Evolutionary conservation across 495 filamentous ascomycete genomes (phyloP), one percentile per base, ranked within the genome.

Genomic region (Lophiotrema nucula): DNA sequence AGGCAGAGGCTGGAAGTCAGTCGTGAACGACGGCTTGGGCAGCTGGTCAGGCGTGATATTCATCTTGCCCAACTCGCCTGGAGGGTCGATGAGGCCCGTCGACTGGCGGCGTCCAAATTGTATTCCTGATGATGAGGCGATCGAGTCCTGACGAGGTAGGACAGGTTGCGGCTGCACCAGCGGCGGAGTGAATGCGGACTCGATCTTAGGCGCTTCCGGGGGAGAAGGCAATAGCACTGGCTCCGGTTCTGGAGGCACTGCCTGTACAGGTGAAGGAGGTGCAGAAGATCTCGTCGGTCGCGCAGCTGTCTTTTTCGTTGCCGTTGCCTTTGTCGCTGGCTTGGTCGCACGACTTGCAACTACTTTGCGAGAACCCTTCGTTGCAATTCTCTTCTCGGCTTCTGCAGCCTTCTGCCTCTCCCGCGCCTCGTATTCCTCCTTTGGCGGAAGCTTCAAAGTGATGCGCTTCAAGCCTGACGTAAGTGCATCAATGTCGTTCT

Each of bases 381-480:
- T 21, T 0, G 57, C 65, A 26, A 58, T 45, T 45, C 53, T 60
- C 49, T 49, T 60, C 59, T 69, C 12, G 56, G 21, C 49, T 15
- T 67, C 50, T 47, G 51, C 19, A 37, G 52, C 68, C 73, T 62
- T 76, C 74, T 76, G 73, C 24, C 69, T 72, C 63, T 83, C 79
- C 26, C 78, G 73, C 4, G 80, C 80, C 28, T 88, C 86, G 51
- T 85, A 79, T 65, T 89, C 85, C 53, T 89, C 83, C 22, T 85
- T 82, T 0, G 86, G 82, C 0, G 88, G 76, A 37, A 92, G 75
- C 39, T 84, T 88, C 44, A 95, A 76, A 64, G 86, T 92, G 61
- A 95, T 84, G 25, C 72, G 74, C 64, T 85, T 85, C 69, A 92
- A 78, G 12, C 82, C 82, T n/a, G 78, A 75, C 0, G 87, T 79